These are phyloP conservation scores for Coelastrella sp. DNA, from an alignment of 139 green algal genomes.

Conservation along the genomic window DNA sequence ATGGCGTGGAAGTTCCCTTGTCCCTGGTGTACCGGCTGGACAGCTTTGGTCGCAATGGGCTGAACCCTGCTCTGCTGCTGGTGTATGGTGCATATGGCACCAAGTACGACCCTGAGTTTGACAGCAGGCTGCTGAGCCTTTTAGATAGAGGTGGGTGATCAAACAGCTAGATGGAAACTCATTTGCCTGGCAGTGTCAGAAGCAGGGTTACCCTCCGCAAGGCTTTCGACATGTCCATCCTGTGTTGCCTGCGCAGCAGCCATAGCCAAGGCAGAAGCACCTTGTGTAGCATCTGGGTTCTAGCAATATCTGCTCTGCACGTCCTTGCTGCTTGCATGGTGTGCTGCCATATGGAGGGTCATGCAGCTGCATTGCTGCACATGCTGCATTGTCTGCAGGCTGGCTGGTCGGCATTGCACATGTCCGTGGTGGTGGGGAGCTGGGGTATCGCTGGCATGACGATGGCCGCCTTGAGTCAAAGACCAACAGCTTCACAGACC, in stretches of 20 bases:
- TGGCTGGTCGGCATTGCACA: constrained; percentile 86
- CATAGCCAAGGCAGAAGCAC: no score
- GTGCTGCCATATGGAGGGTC: no score
- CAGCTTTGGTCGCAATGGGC: constrained; percentile 31
- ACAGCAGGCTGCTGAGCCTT: constrained; percentile 65
- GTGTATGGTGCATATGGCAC: constrained; percentile 73
- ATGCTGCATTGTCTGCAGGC: constrained; percentile 46
- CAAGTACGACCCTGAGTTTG: constrained; percentile 73
- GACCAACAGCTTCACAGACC: constrained; percentile 86
- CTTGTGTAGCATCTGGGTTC: no score
- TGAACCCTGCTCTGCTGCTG: constrained; percentile 48
- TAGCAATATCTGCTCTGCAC: no score
- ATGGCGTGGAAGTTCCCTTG: constrained; percentile 61
- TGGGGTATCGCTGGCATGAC: constrained; percentile 86
- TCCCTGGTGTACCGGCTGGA: constrained; percentile 71
- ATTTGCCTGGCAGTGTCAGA: no score
- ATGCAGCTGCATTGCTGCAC: background rate
- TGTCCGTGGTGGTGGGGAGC: constrained; percentile 85
- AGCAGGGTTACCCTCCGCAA: no score
- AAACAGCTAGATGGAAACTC: no score
- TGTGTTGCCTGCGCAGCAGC: no score
- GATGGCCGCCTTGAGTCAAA: constrained; percentile 84
- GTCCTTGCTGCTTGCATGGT: no score
- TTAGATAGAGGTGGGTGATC: constrained; percentile 68
- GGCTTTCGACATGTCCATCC: no score